Evolutionary conservation across 257 asterid species (phyloP), one percentile per base, ranked within the genome.

Genomic region (Nicotiana obtusifolia): DNA sequence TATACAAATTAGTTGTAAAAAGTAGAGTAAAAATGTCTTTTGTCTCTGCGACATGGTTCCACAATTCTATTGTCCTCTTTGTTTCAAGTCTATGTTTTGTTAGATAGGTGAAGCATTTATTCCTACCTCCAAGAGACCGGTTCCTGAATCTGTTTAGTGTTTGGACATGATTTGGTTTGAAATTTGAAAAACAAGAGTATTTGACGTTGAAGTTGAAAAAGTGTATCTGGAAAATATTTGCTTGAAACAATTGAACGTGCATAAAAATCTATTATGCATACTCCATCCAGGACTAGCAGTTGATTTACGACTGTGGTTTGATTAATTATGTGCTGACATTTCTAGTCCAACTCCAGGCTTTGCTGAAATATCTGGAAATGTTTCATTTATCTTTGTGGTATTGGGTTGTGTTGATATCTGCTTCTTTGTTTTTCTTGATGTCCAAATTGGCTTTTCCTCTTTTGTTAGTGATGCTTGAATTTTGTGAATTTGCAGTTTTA

Each of bases 401-500:
- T n/a, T 68, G n/a, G 16, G 57, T 71, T 11, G 20, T 44, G 33
- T 44, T 44, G 78, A 22, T 41, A 71, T 71, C 22, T 71, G n/a
- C 61, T 6, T 49, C 17, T 31, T 60, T 53, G 5, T 56, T 35
- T 77, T 67, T 71, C 82, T 11, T 68, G 65, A 53, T 66, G 60
- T 26, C 82, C 52, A 59, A 31, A 60, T 78, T 71, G 54, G 24
- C 77, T 28, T 82, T 66, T 59, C 44, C 44, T 41, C 60, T 57
- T 64, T 80, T 86, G 81, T 64, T 84, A 31, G 44, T 86, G 75
- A 66, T 47, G 60, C 77, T 31, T 64, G 24, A 31, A 62, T 81
- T 37, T 69, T 86, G 73, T 83, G 78, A 22, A 49, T 82, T 78
- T 85, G 78, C 93, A 96, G 99, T 96, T 96, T 84, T 94, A 88